Conservation (phyloP, 2,329 filamentous ascomycete species). For the Cercospora sp. region DNA sequence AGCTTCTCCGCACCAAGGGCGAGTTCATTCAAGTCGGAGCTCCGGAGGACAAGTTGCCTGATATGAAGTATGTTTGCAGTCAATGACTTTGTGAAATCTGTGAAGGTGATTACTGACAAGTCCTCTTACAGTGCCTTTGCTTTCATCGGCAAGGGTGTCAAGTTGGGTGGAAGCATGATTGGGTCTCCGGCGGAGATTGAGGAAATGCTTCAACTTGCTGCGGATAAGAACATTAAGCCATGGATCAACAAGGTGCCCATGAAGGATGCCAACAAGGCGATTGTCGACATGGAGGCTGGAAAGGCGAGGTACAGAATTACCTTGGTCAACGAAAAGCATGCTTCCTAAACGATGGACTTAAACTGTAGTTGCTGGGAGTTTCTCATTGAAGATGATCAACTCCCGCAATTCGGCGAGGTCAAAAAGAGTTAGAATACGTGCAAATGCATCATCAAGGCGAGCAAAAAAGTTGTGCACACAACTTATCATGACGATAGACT, state of each 20-base stretch:
- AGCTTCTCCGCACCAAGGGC: conserved; percentile 60
- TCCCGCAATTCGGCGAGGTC: too few species aligned
- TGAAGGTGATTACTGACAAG: conserved; percentile 30
- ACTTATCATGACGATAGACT: background rate
- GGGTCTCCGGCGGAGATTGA: conserved; percentile 59
- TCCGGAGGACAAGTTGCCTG: conserved; percentile 59
- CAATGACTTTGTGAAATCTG: conserved; percentile 58
- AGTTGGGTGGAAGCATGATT: conserved; percentile 49
- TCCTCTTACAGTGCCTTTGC: conserved; percentile 51
- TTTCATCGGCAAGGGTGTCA: conserved; percentile 58
- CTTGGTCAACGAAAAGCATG: conserved; percentile 25
- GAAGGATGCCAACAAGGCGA: conserved; percentile 58
- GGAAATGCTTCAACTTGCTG: conserved; percentile 63
- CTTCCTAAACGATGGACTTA: background rate
- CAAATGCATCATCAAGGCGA: background rate
- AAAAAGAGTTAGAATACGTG: too few species aligned
- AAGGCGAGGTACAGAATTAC: conserved; percentile 50
- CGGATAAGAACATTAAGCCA: conserved; percentile 58
- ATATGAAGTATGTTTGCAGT: conserved; percentile 42
- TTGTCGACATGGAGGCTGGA: conserved; percentile 59
- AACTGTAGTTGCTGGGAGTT: background rate
- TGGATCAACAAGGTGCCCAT: conserved; percentile 64
- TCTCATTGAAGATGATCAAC: background rate
- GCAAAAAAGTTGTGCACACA: background rate
- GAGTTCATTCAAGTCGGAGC: conserved; percentile 66